phyloP scores from a whole-genome alignment of 2,329 filamentous ascomycete species.

The Fusarium sterilihyphosum region DNA sequence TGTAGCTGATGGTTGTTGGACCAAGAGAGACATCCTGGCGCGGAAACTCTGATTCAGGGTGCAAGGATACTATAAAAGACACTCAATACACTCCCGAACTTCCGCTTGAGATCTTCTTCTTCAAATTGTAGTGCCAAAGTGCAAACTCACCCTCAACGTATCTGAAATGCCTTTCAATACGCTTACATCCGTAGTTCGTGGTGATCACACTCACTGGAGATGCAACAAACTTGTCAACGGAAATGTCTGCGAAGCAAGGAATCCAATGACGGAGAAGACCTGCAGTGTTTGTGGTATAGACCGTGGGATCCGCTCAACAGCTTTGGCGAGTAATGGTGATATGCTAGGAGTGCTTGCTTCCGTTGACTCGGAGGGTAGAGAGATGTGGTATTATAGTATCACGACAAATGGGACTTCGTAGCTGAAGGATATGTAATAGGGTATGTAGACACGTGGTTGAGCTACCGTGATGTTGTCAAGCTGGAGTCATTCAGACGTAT shows the following conservation, averaged over 20 bases:
- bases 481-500: too few relatives aligned
- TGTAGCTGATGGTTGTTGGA: too few relatives aligned
- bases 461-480: neutral
- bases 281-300: neutral
- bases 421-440: accelerated
- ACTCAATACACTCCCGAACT: neutral
- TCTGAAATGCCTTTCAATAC: neutral
- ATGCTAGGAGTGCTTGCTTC: neutral
- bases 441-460: too few relatives aligned
- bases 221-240: neutral
- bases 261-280: neutral
- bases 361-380: accelerated
- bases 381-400: neutral
- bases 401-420: neutral
- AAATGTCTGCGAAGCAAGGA: neutral
- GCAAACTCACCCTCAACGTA: neutral
- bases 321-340: neutral
- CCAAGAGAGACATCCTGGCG: neutral
- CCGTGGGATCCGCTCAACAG: neutral
- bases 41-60: accelerated
- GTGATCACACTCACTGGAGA: neutral
- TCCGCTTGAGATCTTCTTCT: neutral
- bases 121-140: neutral
- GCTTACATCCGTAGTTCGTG: neutral
- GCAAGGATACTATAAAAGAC: accelerated